Percentiles rank a stretch among this genome's conserved stretches.
Conservation (phyloP, 139 green algal species). For the Coelastrella sp. region DNA sequence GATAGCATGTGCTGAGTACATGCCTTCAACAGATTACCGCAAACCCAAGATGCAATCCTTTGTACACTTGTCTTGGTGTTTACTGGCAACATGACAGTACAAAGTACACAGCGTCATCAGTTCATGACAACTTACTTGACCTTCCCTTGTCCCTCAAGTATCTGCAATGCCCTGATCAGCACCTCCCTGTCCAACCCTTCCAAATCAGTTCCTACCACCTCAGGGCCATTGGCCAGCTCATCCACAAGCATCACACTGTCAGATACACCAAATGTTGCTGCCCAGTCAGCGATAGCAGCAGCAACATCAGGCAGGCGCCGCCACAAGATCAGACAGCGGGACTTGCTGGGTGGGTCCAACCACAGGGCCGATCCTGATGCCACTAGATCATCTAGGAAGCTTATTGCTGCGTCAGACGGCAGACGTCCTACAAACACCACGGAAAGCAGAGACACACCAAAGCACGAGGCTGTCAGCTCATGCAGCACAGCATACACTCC, state of each 20-base stretch:
- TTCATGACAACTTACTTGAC: conserved; percentile 60
- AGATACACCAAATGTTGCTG: conserved; percentile 55
- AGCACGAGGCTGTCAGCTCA: too few species aligned
- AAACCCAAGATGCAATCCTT: too few species aligned
- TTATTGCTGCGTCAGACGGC: conserved; percentile 50
- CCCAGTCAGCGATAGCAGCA: conserved; percentile 23
- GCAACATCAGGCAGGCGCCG: conserved; percentile 22
- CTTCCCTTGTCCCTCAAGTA: conserved; percentile 73
- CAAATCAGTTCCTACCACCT: conserved; percentile 64
- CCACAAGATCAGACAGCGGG: conserved; percentile 42
- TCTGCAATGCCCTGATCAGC: conserved; percentile 61
- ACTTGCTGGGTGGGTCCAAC: neutral
- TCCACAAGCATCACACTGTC: conserved; percentile 76
- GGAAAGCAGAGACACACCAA: neutral
- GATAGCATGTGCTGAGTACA: too few species aligned
- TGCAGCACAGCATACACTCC: too few species aligned
- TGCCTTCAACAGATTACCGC: too few species aligned
- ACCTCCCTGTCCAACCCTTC: conserved; percentile 75
- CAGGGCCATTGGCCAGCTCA: conserved; percentile 63
- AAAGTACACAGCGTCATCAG: too few species aligned
- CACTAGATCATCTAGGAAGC: conserved; percentile 71
- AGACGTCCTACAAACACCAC: conserved; percentile 65
- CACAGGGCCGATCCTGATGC: conserved; percentile 35
- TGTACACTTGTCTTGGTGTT: too few species aligned
- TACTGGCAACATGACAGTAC: too few species aligned